phyloP scores from a whole-genome alignment of 441 rosid species.

The Adansonia rubrostipa region DNA sequence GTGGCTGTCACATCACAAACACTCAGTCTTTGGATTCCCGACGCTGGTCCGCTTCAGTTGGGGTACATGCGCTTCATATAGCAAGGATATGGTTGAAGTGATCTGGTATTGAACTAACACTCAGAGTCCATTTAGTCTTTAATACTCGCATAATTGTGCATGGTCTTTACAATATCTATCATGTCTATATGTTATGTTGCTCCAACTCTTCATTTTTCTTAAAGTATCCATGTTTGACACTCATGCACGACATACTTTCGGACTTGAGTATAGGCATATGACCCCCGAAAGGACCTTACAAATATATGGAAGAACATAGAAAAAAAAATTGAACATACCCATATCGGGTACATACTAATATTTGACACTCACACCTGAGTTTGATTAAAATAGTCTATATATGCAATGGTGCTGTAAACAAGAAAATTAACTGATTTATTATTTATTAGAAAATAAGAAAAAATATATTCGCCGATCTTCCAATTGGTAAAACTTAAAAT shows the following conservation, averaged over 20 bases:
- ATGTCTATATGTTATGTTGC: too few relatives aligned
- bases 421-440: not conserved
- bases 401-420: not conserved
- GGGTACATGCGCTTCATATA: constrained; percentile 87
- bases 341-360: too few relatives aligned
- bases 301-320: too few relatives aligned
- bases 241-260: too few relatives aligned
- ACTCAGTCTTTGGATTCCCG: constrained; percentile 87
- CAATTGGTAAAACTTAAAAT: not conserved
- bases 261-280: too few relatives aligned
- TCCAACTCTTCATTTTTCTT: too few relatives aligned
- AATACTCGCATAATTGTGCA: not conserved
- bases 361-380: too few relatives aligned
- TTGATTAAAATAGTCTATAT: not conserved
- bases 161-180: not conserved
- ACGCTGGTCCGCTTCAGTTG: constrained; percentile 90
- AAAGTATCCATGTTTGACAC: too few relatives aligned
- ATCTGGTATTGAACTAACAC: constrained; percentile 52
- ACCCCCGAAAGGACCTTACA: too few relatives aligned
- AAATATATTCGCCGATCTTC: too few relatives aligned
- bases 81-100: constrained; percentile 68
- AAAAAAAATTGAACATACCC: too few relatives aligned
- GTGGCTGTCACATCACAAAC: constrained; percentile 77
- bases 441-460: not conserved
- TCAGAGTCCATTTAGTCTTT: not conserved